Conservation (phyloP, 768 basidiomycete genomes). For the Boletus sensibilis region DNA sequence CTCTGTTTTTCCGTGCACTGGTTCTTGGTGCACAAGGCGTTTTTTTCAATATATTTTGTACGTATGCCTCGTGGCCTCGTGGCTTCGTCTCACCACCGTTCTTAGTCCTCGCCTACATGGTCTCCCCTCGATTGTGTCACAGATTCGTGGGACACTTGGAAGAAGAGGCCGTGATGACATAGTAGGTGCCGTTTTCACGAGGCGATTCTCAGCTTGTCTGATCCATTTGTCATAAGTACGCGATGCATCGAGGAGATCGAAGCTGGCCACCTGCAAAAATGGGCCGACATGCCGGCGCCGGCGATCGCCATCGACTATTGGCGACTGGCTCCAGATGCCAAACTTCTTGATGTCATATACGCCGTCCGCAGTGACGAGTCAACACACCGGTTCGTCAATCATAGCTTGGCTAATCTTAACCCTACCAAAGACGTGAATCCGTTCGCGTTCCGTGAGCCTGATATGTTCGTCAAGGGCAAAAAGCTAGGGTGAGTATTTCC, state of each 20-base stretch:
- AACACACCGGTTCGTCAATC: constrained; percentile 94
- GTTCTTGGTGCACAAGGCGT: constrained; percentile 91
- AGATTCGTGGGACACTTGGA: constrained; percentile 92
- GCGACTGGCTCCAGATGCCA: constrained; percentile 71
- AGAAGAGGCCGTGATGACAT: constrained; percentile 93
- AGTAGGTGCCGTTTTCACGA: constrained; percentile 49
- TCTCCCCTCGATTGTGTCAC: constrained; percentile 76
- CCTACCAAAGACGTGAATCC: constrained; percentile 80
- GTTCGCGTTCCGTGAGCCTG: constrained; percentile 84
- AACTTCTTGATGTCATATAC: constrained; percentile 83
- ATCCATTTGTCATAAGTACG: constrained; percentile 48
- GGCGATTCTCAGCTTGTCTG: constrained; percentile 18
- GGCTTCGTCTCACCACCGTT: constrained; percentile 15
- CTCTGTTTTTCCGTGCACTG: constrained; percentile 74
- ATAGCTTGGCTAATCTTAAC: constrained; percentile 87
- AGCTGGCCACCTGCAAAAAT: constrained; percentile 75
- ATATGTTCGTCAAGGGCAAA: constrained; percentile 79
- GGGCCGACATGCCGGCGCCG: constrained; percentile 75
- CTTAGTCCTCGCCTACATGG: constrained; percentile 71
- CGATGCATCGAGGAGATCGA: constrained; percentile 83
- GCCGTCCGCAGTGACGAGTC: constrained; percentile 93
- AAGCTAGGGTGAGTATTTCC: constrained; percentile 59
- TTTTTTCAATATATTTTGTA: constrained; percentile 87
- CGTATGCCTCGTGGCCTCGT: constrained; percentile 28
- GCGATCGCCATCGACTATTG: constrained; percentile 95